Evolutionary conservation across 1,284 basidiomycete species (phyloP).

Genomic region (Trichosporon coremiiforme): DNA sequence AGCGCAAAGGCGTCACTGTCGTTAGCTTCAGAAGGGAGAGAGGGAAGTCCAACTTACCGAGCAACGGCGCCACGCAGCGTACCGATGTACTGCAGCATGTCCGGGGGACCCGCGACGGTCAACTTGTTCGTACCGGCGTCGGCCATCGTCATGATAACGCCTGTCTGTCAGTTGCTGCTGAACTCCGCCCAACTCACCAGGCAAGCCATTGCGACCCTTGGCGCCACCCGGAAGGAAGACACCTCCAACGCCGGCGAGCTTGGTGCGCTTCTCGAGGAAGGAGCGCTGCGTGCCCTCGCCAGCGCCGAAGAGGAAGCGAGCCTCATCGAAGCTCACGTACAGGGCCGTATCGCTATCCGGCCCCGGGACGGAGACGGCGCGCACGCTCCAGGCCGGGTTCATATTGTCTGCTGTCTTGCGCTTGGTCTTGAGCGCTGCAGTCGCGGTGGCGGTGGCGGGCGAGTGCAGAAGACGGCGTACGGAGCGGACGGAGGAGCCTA

Average conservation of each 20-base stretch:
- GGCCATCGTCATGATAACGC: constrained; percentile 78
- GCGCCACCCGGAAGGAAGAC: constrained; percentile 73
- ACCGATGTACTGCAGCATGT: constrained; percentile 70
- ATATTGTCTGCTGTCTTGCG: not conserved
- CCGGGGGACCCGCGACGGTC: constrained; percentile 70
- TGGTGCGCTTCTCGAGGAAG: constrained; percentile 67
- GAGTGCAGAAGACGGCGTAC: constrained; percentile 1
- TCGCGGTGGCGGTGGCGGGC: not conserved
- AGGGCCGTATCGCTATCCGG: constrained; percentile 78
- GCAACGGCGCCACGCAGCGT: constrained; percentile 58
- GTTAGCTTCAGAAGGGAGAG: constrained; percentile 26
- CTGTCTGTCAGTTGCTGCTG: constrained; percentile 56
- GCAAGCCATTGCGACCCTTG: constrained; percentile 64
- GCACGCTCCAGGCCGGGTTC: constrained; percentile 49
- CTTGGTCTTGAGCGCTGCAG: not conserved
- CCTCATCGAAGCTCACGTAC: constrained; percentile 71
- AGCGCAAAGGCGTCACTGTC: constrained; percentile 27
- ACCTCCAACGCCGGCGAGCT: constrained; percentile 67
- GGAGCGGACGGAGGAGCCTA: not conserved
- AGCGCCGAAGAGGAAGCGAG: constrained; percentile 82
- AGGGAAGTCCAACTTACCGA: constrained; percentile 31
- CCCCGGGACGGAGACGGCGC: constrained; percentile 58
- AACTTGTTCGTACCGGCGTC: constrained; percentile 67
- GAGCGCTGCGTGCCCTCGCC: constrained; percentile 77
- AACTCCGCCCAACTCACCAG: constrained; percentile 61